Percentiles rank a stretch among this genome's conserved stretches.
Conservation (phyloP, 495 filamentous ascomycete species). For the Cladorrhinum samala region DNA sequence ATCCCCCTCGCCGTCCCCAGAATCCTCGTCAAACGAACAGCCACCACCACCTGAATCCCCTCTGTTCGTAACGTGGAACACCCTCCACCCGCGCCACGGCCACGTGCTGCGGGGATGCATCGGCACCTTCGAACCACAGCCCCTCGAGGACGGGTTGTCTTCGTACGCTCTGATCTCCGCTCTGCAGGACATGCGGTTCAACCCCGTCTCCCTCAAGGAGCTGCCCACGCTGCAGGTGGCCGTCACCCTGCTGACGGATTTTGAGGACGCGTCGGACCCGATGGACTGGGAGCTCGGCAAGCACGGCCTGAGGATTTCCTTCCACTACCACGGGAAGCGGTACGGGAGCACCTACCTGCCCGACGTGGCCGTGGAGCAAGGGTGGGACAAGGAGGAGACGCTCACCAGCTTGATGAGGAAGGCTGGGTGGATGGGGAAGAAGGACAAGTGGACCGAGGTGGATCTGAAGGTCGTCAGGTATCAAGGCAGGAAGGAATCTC, state of each 20-base stretch:
- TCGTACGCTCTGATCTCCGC: constrained; percentile 86
- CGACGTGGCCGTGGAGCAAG: constrained; percentile 86
- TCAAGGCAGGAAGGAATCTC: constrained; percentile 66
- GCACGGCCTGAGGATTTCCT: constrained; percentile 77
- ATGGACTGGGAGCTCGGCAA: constrained; percentile 82
- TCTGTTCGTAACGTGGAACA: constrained; percentile 96
- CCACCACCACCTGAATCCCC: constrained; percentile 38
- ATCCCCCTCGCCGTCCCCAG: constrained; percentile 25
- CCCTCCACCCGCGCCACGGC: constrained; percentile 49
- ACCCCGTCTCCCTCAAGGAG: constrained; percentile 60
- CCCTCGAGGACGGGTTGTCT: constrained; percentile 63
- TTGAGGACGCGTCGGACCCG: constrained; percentile 62
- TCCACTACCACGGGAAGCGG: constrained; percentile 58
- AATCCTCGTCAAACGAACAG: neutral
- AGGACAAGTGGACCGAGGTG: constrained; percentile 68
- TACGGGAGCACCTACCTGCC: constrained; percentile 87
- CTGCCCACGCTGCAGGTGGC: constrained; percentile 63
- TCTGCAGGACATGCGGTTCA: constrained; percentile 80
- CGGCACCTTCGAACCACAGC: constrained; percentile 83
- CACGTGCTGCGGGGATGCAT: constrained; percentile 84
- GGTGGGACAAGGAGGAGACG: constrained; percentile 93
- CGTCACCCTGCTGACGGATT: constrained; percentile 70
- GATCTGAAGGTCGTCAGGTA: constrained; percentile 72
- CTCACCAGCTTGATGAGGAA: constrained; percentile 87
- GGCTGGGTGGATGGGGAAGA: constrained; percentile 72